phyloP scores from a whole-genome alignment of 208 protist genomes.

The Acanthamoeba triangularis region DNA sequence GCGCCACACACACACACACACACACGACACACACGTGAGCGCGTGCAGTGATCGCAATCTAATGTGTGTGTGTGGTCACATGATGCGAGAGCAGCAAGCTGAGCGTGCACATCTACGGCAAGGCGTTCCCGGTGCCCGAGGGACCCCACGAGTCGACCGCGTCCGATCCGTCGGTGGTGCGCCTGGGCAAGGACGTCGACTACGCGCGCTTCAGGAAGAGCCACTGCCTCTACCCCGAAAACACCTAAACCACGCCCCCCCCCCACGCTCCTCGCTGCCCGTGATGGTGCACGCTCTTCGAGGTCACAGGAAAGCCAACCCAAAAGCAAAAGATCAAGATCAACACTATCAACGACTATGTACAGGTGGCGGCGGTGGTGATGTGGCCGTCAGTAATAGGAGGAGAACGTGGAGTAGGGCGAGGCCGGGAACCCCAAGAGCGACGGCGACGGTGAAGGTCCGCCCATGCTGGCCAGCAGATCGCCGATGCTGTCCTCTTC shows the following conservation, averaged over 20 bases:
- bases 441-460: not conserved
- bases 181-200: not conserved
- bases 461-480: slow-evolving; percentile 26
- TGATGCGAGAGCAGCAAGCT: slow-evolving; percentile 40
- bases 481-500: not conserved
- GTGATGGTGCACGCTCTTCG: too few species aligned
- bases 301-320: too few species aligned
- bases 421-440: not conserved
- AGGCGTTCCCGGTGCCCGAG: slow-evolving; percentile 32
- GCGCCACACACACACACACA: not conserved
- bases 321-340: too few species aligned
- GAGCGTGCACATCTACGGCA: slow-evolving; percentile 71
- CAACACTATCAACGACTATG: not conserved
- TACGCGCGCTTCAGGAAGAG: slow-evolving; percentile 21
- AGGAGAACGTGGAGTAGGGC: not conserved
- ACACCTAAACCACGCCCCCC: not conserved
- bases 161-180: not conserved
- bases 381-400: not conserved
- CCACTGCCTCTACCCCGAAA: slow-evolving; percentile 56
- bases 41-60: not conserved
- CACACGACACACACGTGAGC: not conserved
- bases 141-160: slow-evolving; percentile 2
- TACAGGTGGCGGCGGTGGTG: not conserved
- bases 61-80: too few species aligned
- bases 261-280: too few species aligned